Base-by-base conservation (phyloP, 352 stramenopile species). In the Thalassiosira delicatula region DNA sequence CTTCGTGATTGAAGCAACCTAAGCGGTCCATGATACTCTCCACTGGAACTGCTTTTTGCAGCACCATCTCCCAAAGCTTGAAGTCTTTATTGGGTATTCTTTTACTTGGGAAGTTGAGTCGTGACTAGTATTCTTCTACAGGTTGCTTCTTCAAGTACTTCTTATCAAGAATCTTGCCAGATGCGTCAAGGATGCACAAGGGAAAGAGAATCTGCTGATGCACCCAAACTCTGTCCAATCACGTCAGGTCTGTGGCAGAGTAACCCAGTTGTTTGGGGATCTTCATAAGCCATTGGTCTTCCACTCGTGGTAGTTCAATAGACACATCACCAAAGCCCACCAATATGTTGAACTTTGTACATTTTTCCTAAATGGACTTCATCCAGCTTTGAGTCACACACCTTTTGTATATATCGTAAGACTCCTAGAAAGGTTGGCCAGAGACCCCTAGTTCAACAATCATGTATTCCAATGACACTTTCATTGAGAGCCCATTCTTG, bases 211-310 rank as follows among this genome's bases (percentile, higher is more conserved):
- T 14, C 14, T 46, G 14, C 14, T 46, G 37, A 46, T 14, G 14
- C 7, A 46, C 14, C 14, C 37, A 46, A 46, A 46, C 37, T 14
- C 14, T 7, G 14, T 46, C 14, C 14, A 14, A 14, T 46, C 37
- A 14, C 37, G 14, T 14, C 7, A 46, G 37, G 37, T 46, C 37
- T 14, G 7, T 46, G n/a, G n/a, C 37, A 46, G 14, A 46, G 37
- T 46, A 46, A 7, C 37, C 37, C 7, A 46, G 7, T 14, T 14
- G 37, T 14, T 46, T 46, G 14, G 14, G 14, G 7, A 14, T 46
- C 37, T 14, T 7, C 66, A 83, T 77, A 1, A 83, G 35, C 66
- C 75, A 83, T 21, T 8, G 53, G 35, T 83, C 66, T n/a, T 30
- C 21, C 25, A 68, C 25, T 29, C 33, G 0, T 53, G 75, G 75